Conservation (phyloP, 257 asterid species). For the Verbascum thapsus region DNA sequence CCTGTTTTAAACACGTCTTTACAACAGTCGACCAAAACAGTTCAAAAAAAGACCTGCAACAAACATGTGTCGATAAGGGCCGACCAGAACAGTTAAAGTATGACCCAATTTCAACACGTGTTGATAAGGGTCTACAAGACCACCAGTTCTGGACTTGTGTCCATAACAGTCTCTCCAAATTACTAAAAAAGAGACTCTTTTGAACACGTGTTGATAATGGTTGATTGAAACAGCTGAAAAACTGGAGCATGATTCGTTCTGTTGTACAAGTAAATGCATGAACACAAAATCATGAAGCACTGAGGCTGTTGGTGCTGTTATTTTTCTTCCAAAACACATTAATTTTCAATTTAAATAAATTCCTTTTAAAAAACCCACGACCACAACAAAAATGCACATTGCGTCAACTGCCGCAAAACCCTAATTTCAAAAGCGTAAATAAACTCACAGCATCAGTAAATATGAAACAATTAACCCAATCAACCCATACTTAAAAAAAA, state of each 20-base stretch:
- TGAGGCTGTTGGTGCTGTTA: not conserved
- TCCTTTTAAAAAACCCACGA: not conserved
- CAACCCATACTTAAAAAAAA: conserved; percentile 29
- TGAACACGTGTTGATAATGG: too few relatives aligned
- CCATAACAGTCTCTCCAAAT: too few relatives aligned
- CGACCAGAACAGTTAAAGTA: not conserved
- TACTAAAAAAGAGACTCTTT: too few relatives aligned
- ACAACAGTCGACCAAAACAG: too few relatives aligned
- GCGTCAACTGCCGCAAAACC: conserved; percentile 21
- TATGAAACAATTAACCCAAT: conserved; percentile 1
- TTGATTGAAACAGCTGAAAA: too few relatives aligned
- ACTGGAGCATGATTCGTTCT: too few relatives aligned
- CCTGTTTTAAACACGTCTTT: too few relatives aligned
- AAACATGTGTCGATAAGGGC: conserved; percentile 1
- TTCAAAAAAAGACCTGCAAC: not conserved
- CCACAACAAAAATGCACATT: conserved; percentile 12
- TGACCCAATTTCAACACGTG: not conserved
- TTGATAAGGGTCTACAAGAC: not conserved
- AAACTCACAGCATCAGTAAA: conserved; percentile 11
- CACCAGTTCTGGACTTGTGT: too few relatives aligned
- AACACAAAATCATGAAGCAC: conserved; percentile 8
- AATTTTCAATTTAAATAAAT: conserved; percentile 2
- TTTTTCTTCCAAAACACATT: conserved; percentile 13
- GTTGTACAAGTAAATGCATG: conserved; percentile 1
- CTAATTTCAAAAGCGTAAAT: conserved; percentile 24